Conservation (phyloP, 2,329 filamentous ascomycete species). For the Nemania sp. region DNA sequence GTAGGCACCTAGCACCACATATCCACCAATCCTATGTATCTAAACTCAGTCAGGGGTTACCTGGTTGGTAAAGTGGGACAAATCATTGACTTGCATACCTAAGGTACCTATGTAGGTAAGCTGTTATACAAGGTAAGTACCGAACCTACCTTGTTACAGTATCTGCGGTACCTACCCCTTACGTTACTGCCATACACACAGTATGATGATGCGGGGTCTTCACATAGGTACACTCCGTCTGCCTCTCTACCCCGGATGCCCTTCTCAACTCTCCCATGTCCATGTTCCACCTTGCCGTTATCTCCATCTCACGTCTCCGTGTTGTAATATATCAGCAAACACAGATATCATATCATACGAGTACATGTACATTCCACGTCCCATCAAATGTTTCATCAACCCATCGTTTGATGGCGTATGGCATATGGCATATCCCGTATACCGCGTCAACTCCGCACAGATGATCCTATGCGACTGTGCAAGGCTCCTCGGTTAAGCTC, state of each 20-base stretch:
- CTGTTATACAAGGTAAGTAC: no score
- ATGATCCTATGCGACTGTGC: constrained; percentile 5
- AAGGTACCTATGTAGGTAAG: no score
- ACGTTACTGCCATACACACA: no score
- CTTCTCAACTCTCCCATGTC: background rate
- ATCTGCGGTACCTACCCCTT: background rate
- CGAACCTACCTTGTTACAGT: no score
- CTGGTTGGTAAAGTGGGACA: no score
- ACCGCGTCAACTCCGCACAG: constrained; percentile 4
- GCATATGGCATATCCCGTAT: no score
- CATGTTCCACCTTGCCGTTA: background rate
- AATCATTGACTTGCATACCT: no score
- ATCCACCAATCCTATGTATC: no score
- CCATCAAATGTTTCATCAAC: constrained; percentile 2
- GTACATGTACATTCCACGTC: constrained; percentile 20
- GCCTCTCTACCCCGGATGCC: background rate
- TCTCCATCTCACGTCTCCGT: background rate
- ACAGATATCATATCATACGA: constrained; percentile 19
- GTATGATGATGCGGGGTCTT: constrained; percentile 29
- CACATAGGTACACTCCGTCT: no score
- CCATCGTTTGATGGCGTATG: constrained; percentile 14
- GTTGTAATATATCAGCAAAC: constrained; percentile 1
- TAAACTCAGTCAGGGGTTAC: no score
- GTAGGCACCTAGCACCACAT: no score
- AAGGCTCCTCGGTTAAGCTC: no score